Conservation (phyloP, 345 rosid genomes). For the Litchi chinensis region DNA sequence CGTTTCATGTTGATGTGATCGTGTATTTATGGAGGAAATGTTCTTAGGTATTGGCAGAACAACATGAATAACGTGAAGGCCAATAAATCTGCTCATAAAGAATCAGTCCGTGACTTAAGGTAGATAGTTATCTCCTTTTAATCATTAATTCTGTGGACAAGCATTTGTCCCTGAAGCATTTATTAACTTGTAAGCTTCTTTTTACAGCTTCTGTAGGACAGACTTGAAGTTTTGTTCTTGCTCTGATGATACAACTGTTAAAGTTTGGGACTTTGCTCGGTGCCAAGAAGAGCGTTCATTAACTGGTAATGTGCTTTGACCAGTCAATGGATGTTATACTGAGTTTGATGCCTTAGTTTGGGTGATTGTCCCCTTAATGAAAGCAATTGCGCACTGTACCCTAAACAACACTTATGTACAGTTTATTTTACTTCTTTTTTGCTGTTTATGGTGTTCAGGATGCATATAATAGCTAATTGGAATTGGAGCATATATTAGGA, state of each 20-base stretch:
- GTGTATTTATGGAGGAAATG: conserved; percentile 2
- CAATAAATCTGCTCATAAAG: conserved; percentile 94
- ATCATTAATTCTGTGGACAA: neutral
- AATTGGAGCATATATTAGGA: neutral
- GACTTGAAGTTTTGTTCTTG: conserved; percentile 98
- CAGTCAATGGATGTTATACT: conserved; percentile 13
- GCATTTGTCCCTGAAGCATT: conserved; percentile 8
- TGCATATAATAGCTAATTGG: neutral
- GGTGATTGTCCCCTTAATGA: neutral
- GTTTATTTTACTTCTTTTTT: conserved; percentile 4
- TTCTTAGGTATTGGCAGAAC: conserved; percentile 93
- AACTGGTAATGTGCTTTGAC: conserved; percentile 76
- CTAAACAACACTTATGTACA: neutral
- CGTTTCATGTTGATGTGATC: conserved; percentile 1
- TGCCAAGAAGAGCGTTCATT: conserved; percentile 91
- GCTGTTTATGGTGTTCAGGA: neutral
- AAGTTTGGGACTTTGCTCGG: conserved; percentile 97
- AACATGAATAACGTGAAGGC: conserved; percentile 98
- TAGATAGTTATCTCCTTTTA: conserved; percentile 23
- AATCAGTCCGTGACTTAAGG: conserved; percentile 94
- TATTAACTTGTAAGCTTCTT: conserved; percentile 24
- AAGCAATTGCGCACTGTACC: neutral
- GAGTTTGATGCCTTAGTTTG: conserved; percentile 2
- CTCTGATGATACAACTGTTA: conserved; percentile 95
- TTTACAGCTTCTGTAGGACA: conserved; percentile 90